Evolutionary conservation across 805 yeast species (phyloP).

Genomic region (Saccharomycopsis oosterbeekiorum): DNA sequence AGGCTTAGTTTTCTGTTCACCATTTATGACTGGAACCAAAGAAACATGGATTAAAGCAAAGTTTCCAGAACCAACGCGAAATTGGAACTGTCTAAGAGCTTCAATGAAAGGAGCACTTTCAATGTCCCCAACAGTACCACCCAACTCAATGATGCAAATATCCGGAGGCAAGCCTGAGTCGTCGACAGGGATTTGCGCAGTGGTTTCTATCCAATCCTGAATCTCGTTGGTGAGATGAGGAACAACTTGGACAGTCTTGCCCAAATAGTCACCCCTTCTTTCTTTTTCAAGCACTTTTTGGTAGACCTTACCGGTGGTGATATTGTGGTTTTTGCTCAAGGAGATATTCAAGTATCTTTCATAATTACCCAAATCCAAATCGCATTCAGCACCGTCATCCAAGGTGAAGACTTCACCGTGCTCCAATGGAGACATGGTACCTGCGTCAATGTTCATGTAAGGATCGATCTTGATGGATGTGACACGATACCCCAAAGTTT

Average conservation of each 20-base stretch:
- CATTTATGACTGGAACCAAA: constrained; percentile 93
- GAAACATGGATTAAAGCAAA: constrained; percentile 96
- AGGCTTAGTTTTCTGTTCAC: constrained; percentile 98
- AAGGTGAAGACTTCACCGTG: constrained; percentile 98
- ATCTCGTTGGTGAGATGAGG: constrained; percentile 97
- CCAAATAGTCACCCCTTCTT: constrained; percentile 94
- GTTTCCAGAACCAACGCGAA: constrained; percentile 88
- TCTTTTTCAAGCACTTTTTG: constrained; percentile 89
- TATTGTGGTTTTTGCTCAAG: constrained; percentile 86
- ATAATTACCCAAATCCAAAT: constrained; percentile 94
- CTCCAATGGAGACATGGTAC: constrained; percentile 98
- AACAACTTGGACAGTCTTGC: constrained; percentile 99
- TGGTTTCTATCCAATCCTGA: constrained; percentile 97
- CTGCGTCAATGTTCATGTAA: constrained; percentile 98
- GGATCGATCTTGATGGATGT: constrained; percentile 98
- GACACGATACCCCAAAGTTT: constrained; percentile 88
- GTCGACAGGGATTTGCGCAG: constrained; percentile 87
- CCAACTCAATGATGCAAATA: constrained; percentile 92
- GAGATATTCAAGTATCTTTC: constrained; percentile 94
- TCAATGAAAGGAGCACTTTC: constrained; percentile 98
- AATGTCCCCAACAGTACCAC: constrained; percentile 99
- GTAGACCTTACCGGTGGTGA: constrained; percentile 97
- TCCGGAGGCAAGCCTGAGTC: constrained; percentile 83
- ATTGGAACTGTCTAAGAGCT: constrained; percentile 97
- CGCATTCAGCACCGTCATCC: constrained; percentile 99